Base-by-base conservation (phyloP, 1,284 basidiomycete genomes). In the Rhodotorula sp. region DNA sequence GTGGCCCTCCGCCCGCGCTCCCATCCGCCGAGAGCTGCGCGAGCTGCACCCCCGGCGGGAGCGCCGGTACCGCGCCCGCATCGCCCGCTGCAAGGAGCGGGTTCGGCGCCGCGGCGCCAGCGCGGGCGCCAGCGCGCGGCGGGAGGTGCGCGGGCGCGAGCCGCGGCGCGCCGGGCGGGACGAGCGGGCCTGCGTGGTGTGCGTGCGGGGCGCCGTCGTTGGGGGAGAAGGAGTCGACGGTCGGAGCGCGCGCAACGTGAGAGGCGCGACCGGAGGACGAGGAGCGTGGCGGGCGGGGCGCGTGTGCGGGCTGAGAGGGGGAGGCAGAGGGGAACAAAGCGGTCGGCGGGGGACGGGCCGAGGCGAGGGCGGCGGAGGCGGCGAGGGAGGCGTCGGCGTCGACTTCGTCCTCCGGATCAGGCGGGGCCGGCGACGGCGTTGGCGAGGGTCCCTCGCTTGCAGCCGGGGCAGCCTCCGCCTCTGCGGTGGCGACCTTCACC, bases 131-230 rank as follows among this genome's bases (percentile, higher is more conserved):
- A 10, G 62, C 51, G 27, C 36, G 44, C n/a, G 69, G 56, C 1
- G 69, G 69, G 8, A 70, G 36, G 37, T 66, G 65, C 29, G 65
- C 65, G 13, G 65, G 65, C 39, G 65, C 61, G 32, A 66, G 58
- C 8, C 65, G 50, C 27, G 65, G 65, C 41, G 65, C 58, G 29
- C 58, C 58, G 6, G 65, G 65, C 1, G 65, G 50, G 19, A 32
- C 58, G 58, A 65, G 48, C 22, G 63, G 21, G 34, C 32, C 44
- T 7, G 44, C 44, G 44, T 44, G 44, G 21, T 12, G 53, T 19
- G n/a, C 46, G 10, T 37, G 34, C n/a, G 29, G 50, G 54, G 25
- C 13, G n/a, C 19, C 21, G 64, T 1, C 13, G 29, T 4, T 25
- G 48, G 3, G 4, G 39, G 61, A 21, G 61, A 29, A 13, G 2